These are phyloP conservation scores for Gyrodon lividus DNA, from an alignment of 768 basidiomycete species.

Conservation along the genomic window DNA sequence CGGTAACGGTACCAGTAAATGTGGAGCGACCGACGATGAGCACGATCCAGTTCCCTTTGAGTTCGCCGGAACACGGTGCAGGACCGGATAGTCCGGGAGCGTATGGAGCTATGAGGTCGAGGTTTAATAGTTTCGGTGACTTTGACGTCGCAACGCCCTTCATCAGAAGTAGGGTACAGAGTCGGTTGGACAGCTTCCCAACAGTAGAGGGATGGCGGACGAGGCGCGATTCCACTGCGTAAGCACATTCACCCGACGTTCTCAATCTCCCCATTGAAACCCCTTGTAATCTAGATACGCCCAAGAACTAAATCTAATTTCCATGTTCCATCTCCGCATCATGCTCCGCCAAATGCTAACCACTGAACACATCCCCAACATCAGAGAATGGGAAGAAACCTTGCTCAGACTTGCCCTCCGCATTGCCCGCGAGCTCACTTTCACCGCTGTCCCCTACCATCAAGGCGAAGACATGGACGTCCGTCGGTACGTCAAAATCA, in stretches of 20 bases:
- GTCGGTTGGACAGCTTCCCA: constrained; percentile 59
- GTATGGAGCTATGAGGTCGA: constrained; percentile 48
- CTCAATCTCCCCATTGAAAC: constrained; percentile 3
- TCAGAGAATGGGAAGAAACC: constrained; percentile 85
- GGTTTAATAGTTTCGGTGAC: constrained; percentile 73
- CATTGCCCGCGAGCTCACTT: constrained; percentile 82
- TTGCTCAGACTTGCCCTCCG: constrained; percentile 79
- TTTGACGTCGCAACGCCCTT: constrained; percentile 74
- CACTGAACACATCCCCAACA: constrained; percentile 76
- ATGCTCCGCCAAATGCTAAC: constrained; percentile 92
- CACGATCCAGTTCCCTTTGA: constrained; percentile 78
- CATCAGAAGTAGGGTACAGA: constrained; percentile 82
- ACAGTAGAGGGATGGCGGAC: constrained; percentile 80
- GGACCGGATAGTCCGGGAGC: constrained; percentile 56
- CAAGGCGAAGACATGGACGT: constrained; percentile 96
- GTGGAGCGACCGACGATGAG: constrained; percentile 52
- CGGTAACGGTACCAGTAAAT: constrained; percentile 50
- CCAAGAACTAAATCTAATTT: constrained; percentile 78
- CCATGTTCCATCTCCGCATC: constrained; percentile 84
- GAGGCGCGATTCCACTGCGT: constrained; percentile 88
- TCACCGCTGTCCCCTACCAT: constrained; percentile 64
- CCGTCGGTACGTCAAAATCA: constrained; percentile 93
- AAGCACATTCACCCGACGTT: constrained; percentile 32
- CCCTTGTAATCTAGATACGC: constrained; percentile 54
- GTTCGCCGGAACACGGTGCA: constrained; percentile 65